Evolutionary conservation across 306 rosid genomes (phyloP).

Genomic region (Lithocarpus polystachyus): DNA sequence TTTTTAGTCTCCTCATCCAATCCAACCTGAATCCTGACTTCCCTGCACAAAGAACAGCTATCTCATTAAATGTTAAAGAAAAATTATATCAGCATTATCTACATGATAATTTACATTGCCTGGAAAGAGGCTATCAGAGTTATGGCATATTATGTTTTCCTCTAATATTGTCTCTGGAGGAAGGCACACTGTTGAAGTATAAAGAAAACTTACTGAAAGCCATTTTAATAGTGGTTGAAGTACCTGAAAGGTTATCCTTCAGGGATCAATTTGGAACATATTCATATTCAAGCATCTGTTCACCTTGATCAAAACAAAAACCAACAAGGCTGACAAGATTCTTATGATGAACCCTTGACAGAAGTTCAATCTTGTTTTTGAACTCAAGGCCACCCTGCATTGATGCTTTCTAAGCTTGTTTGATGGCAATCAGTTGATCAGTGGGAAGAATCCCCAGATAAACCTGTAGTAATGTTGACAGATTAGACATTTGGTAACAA

Average conservation of each 20-base stretch:
- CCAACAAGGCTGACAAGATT: slow-evolving; percentile 49
- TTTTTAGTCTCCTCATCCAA: slow-evolving; percentile 40
- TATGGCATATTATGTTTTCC: no score
- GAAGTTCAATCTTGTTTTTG: slow-evolving; percentile 51
- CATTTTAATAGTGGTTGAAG: not conserved
- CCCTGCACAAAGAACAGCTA: slow-evolving; percentile 24
- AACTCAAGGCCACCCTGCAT: slow-evolving; percentile 38
- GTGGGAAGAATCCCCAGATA: slow-evolving; percentile 36
- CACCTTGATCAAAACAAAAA: slow-evolving; percentile 51
- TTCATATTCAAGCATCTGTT: slow-evolving; percentile 51
- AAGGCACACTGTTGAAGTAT: no score
- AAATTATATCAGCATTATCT: not conserved
- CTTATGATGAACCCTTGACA: slow-evolving; percentile 57
- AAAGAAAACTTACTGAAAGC: no score
- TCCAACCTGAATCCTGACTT: slow-evolving; percentile 39
- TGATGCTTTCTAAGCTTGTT: slow-evolving; percentile 37
- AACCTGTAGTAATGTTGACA: slow-evolving; percentile 26
- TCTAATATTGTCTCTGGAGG: no score
- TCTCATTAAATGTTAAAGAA: not conserved
- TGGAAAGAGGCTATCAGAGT: not conserved
- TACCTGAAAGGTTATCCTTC: slow-evolving; percentile 42
- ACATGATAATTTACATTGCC: no score
- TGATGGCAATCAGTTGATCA: slow-evolving; percentile 42
- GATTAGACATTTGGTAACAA: not conserved
- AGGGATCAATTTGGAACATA: slow-evolving; percentile 41